phyloP scores from a whole-genome alignment of 2,329 filamentous ascomycete genomes.

The Epichloe hybrida region DNA sequence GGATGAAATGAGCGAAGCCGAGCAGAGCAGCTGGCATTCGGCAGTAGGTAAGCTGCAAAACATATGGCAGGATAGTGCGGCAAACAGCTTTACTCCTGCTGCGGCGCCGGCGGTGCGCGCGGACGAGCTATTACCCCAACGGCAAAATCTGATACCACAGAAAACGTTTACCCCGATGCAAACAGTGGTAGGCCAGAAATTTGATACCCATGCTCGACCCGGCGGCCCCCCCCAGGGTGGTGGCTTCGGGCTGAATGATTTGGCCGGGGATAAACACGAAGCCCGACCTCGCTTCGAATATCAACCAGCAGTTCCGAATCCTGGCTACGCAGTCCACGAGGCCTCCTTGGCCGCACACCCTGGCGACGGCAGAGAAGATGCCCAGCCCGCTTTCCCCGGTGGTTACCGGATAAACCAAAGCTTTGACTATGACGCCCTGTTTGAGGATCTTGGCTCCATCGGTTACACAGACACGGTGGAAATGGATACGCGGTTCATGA shows the following conservation, averaged over 20 bases:
- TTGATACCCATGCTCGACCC: background rate
- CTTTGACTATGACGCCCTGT: constrained; percentile 37
- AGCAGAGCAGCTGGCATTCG: constrained; percentile 19
- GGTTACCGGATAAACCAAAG: constrained; percentile 9
- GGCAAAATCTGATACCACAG: background rate
- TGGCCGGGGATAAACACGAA: background rate
- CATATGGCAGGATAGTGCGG: constrained; percentile 2
- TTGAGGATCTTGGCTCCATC: constrained; percentile 38
- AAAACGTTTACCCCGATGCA: background rate
- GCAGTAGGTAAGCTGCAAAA: constrained; percentile 14
- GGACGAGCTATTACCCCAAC: background rate
- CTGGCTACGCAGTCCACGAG: background rate
- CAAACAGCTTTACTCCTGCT: background rate
- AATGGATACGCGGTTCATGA: constrained; percentile 50
- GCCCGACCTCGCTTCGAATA: background rate
- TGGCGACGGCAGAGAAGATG: background rate
- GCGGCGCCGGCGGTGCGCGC: background rate
- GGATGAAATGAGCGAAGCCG: constrained; percentile 18
- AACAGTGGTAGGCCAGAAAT: background rate
- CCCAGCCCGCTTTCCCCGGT: background rate
- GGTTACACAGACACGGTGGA: constrained; percentile 36
- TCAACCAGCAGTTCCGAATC: background rate
- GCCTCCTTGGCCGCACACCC: background rate
- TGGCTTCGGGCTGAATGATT: background rate
- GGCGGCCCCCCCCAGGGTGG: background rate